Evolutionary conservation across 805 yeast genomes (phyloP), one percentile per base, ranked within the genome.

Genomic region (Candida ulmi): DNA sequence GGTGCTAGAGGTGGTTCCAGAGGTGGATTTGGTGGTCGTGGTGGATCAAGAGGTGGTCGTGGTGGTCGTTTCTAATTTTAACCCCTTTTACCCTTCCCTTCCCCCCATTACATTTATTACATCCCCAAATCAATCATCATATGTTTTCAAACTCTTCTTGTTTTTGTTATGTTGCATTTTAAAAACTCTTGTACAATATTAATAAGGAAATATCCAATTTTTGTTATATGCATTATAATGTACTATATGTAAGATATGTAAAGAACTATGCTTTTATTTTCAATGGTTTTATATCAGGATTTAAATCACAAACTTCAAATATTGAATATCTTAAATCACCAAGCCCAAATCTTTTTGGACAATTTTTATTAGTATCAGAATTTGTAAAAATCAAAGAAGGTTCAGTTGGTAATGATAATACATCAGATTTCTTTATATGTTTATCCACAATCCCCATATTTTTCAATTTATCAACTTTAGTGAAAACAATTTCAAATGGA

Each of bases 401-500:
- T 27, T 61, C 55, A 28, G 73, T 55, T 2, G 75, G 61, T 15
- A 70, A 52, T 1, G 74, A 68, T n/a, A 55, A 43, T 8, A 72
- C 56, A 1, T 61, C 63, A 11, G 71, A 60, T 3, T 63, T 61
- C 3, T 56, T 51, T 17, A 77, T 51, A 11, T 62, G 52, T 2
- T 58, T 53, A n/a, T 69, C 61, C 3, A 80, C 56, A 5, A 59
- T 56, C n/a, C 55, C 52, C 21, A 63, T 54, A 3, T 51, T 47
- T 21, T 61, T 60, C 5, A 82, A 52, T 44, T 69, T 69, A 55
- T 88, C 96, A 35, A 81, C 73, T 51, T 88, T 88, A 19, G 95
- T 88, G 57, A 87, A 74, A 0, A 88, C 74, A 6, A 88, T 61
- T 43, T 85, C 91, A 59, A 80, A 86, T 1, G 84, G 78, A 4